Evolutionary conservation across 495 filamentous ascomycete genomes (phyloP).

Genomic region (Aspergillus mulundensis): DNA sequence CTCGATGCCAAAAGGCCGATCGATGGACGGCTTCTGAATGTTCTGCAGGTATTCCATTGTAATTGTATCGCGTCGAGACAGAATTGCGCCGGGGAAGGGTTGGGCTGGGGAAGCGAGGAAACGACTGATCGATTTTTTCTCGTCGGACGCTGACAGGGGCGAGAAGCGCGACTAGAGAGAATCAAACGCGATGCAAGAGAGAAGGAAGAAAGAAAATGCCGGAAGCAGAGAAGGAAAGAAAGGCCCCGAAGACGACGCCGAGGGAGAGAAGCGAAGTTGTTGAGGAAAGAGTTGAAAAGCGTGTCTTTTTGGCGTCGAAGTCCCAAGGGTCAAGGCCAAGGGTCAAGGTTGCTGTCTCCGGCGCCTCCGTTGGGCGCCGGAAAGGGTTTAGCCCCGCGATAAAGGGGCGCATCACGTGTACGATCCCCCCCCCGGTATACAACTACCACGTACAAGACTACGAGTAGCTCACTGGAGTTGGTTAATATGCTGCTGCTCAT

Average conservation of each 20-base stretch:
- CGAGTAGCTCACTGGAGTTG: no score
- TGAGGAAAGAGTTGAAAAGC: constrained; percentile 20
- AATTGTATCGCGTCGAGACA: constrained; percentile 15
- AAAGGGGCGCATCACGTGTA: constrained; percentile 1
- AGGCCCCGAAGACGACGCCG: constrained; percentile 14
- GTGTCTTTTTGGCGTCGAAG: constrained; percentile 20
- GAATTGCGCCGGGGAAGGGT: neutral
- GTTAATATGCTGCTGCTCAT: no score
- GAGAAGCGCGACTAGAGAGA: neutral
- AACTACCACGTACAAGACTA: no score
- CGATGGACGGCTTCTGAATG: constrained; percentile 72
- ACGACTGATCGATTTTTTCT: constrained; percentile 8
- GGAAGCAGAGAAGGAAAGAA: constrained; percentile 20
- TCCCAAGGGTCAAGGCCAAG: neutral
- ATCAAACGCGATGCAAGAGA: constrained; percentile 5
- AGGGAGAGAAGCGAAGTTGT: constrained; percentile 19
- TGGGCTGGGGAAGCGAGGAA: neutral
- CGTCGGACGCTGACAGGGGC: constrained; percentile 8
- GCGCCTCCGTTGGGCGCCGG: constrained; percentile 22
- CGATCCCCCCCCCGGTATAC: no score
- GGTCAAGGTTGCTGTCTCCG: constrained; percentile 15
- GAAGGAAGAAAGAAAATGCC: constrained; percentile 18
- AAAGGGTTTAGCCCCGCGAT: constrained; percentile 19
- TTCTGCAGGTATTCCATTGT: constrained; percentile 57
- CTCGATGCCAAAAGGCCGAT: constrained; percentile 85